Base-by-base conservation (phyloP, 1,284 basidiomycete species). In the Athelia psychrophila region DNA sequence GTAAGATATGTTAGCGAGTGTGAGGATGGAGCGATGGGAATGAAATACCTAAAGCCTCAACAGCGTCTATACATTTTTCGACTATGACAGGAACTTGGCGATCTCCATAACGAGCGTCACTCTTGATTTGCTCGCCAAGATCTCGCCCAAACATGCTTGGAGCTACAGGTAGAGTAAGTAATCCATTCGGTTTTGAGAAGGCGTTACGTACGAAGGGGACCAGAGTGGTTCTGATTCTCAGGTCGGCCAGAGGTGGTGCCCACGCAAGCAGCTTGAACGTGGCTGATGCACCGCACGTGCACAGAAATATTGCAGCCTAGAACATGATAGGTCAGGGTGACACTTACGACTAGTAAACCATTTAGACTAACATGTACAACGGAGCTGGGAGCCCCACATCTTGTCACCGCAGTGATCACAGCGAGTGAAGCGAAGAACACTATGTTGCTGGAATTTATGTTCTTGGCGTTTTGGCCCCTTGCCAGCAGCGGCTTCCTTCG, bases 381-480 rank as follows among this genome's bases (percentile, higher is more conserved):
- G 86, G 53, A 94, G 79, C 67, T 95, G 93, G 35, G 95, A 86
- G 4, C 96, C 96, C 95, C 95, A 99, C 87, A 99, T 88, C 76
- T 98, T 99, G 65, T 98, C 97, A 36, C 88, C 88, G 66, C 96
- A 99, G 52, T 96, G 88, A 64, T 98, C 95, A 66, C 96, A 99
- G 44, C 93, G 80, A 16, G 92, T 88, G 52, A 97, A 91, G 30
- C 95, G 83, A 55, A 99, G 76, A 20, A 95, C 84, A 63, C 88
- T 96, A 62, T 93, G 78, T 56, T 91, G 93, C 66, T 95, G 91
- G 78, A 98, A 98, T 54, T 81, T 81, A 67, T 99, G 96, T 56
- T 90, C 86, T 40, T 72, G 57, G 49, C 67, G 73, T 49, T 70
- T 71, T 69, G 78, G 83, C 54, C 64, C 61, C 59, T 68, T 80